These are phyloP conservation scores for Metschnikowia kofuensis DNA, from an alignment of 805 yeast genomes.

Conservation along the genomic window DNA sequence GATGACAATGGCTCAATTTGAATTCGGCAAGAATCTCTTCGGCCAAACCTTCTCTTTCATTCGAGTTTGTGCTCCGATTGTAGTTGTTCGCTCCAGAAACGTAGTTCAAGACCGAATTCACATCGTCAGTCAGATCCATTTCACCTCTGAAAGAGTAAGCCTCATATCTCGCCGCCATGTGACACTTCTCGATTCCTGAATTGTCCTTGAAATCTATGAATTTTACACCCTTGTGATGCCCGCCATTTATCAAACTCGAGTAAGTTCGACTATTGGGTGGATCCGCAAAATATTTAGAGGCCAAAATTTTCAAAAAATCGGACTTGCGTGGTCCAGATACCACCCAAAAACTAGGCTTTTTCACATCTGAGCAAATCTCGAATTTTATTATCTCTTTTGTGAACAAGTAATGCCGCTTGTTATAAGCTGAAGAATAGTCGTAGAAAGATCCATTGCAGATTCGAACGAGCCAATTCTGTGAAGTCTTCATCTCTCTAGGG, in stretches of 20 bases:
- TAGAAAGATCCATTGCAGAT: conserved; percentile 27
- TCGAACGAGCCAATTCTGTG: conserved; percentile 16
- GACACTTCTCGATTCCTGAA: conserved; percentile 49
- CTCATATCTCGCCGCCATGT: conserved; percentile 87
- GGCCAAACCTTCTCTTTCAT: conserved; percentile 35
- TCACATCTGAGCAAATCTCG: conserved; percentile 15
- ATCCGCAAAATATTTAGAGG: conserved; percentile 50
- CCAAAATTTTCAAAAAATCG: conserved; percentile 51
- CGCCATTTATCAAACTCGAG: conserved; percentile 41
- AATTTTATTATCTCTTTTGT: conserved; percentile 26
- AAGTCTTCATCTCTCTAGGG: neutral
- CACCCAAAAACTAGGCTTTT: conserved; percentile 28
- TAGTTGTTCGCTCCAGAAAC: conserved; percentile 59
- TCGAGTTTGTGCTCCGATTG: conserved; percentile 30
- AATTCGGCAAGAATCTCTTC: conserved; percentile 47
- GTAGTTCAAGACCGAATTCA: conserved; percentile 51
- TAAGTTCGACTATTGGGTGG: conserved; percentile 55
- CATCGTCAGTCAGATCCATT: conserved; percentile 54
- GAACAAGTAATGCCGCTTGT: conserved; percentile 19
- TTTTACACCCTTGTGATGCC: conserved; percentile 30
- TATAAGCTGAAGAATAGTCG: neutral
- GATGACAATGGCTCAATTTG: conserved; percentile 52
- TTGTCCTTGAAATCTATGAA: conserved; percentile 34
- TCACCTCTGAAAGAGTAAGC: conserved; percentile 69
- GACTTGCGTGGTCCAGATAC: conserved; percentile 47